Evolutionary conservation across 2,329 filamentous ascomycete genomes (phyloP), one percentile per base, ranked within the genome.

Genomic region (Cordyceps javanica): DNA sequence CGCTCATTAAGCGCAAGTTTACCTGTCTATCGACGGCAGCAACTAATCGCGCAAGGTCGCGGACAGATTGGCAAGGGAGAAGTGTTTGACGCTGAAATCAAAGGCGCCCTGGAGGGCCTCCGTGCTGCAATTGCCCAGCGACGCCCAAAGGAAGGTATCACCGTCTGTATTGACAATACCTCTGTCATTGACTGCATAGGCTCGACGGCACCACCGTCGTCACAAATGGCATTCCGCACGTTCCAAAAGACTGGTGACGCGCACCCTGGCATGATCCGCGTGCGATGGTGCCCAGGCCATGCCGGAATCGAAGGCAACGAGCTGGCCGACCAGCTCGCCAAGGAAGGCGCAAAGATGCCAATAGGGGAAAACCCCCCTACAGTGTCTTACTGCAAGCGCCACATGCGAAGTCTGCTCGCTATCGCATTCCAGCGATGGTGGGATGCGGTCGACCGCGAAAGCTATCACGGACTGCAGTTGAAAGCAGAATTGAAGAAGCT

Each of bases 121-220:
- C 8, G 30, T 10, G 38, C 55, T 9, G 45, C 45, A 8, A 23
- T 57, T 7, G 13, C 8, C 5, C 23, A 32, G 11, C 44, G 28
- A 13, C 44, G 44, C 21, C 44, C 9, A 50, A 16, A 21, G 34
- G 32, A 49, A 44, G 26, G 16, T 23, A 51, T 58, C 13, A 58
- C 38, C 14, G 36, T 57, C 38, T 58, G 46, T 14, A 53, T 58
- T 10, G 56, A 58, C 36, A 58, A 58, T 28, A 53, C 42, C n/a
- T 28, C 56, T 13, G 56, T 54, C n/a, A 49, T 54, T 19, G 41
- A 48, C 41, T 45, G 49, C 32, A 54, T 58, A 14, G 41, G 56
- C 13, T n/a, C 26, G 8, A 54, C 30, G 11, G 49, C 49, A 13
- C 41, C 41, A 9, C 23, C 16, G 7, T 58, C 41, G n/a, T 58